Evolutionary conservation across 2,329 filamentous ascomycete species (phyloP).

Genomic region (Didymella segeticola): DNA sequence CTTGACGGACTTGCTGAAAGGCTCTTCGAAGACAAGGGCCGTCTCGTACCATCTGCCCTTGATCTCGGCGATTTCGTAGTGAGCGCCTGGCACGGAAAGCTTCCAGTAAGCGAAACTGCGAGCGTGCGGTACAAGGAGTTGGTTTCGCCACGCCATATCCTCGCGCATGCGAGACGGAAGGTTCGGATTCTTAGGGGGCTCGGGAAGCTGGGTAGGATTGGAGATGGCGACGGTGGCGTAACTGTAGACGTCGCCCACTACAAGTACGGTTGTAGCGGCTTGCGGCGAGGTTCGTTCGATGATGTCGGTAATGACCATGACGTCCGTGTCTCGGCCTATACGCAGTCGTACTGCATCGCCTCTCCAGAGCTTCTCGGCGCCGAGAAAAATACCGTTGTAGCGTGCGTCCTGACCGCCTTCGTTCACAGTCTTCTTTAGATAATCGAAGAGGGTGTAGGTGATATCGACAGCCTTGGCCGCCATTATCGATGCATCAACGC

Average conservation of each 20-base stretch:
- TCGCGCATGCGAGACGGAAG: conserved; percentile 60
- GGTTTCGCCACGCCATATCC: conserved; percentile 59
- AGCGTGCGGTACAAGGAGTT: conserved; percentile 48
- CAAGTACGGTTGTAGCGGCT: conserved; percentile 41
- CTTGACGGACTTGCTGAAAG: conserved; percentile 43
- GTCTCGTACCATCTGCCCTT: conserved; percentile 69
- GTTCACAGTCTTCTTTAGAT: conserved; percentile 48
- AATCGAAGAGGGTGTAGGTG: conserved; percentile 61
- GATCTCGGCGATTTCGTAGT: conserved; percentile 56
- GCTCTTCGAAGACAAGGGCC: conserved; percentile 53
- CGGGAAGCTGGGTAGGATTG: conserved; percentile 41
- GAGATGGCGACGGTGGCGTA: conserved; percentile 48
- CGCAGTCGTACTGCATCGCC: conserved; percentile 64
- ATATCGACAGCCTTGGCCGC: conserved; percentile 63
- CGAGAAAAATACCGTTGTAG: conserved; percentile 63
- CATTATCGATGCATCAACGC: conserved; percentile 65
- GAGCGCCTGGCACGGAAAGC: conserved; percentile 43
- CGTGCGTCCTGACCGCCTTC: conserved; percentile 52
- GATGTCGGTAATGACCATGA: conserved; percentile 57
- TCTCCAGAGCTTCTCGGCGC: conserved; percentile 66
- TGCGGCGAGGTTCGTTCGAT: conserved; percentile 47
- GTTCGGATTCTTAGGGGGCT: conserved; percentile 49
- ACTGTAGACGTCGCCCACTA: conserved; percentile 61
- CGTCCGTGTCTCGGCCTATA: conserved; percentile 53
- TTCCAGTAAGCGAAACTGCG: conserved; percentile 53